Base-by-base conservation (phyloP, 139 green algal genomes). In the Micractinium conductrix region DNA sequence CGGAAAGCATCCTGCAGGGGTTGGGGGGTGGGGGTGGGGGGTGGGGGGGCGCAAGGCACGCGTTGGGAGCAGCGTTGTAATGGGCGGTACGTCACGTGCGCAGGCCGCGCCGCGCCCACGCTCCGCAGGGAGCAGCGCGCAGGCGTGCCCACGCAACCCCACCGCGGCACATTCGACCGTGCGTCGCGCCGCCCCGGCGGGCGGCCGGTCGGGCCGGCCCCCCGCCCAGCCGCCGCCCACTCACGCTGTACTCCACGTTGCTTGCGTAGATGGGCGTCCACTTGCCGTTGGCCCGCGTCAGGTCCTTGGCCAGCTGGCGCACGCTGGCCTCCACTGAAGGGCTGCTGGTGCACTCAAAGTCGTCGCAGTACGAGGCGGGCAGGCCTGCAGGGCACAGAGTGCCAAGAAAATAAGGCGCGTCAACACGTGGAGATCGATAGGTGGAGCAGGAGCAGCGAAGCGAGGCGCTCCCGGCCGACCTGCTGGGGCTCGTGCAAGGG, bases 251-350 rank as follows among this genome's bases (percentile, higher is more conserved):
- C 28, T 73, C 79, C 22, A 93, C 86, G 38, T 81, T 82, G 40
- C 53, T 78, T 14, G 81, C 50, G 37, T 90, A 91, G 10, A 95
- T 67, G 37, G 38, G 71, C 21, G 60, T 60, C 84, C 87, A 90
- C 9, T 74, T 80, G 28, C 86, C 82, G 55, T 86, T 86, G 2
- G 74, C 81, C 10, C 90, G 82, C 60, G 86, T 42, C 28, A 93
- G 68, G 80, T 94, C 91, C 8, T 78, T 74, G 0, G 93, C 90
- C 35, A 95, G 71, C 33, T 80, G 62, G 30, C 91, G 80, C 22
- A 96, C 86, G 12, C 87, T 94, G 71, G 90, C 75, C 87, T 96
- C 93, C 70, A 96, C 93, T 4, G 90, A 84, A 0, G 93, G 93
- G 10, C 79, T 90, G 37, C 58, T 87, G 19, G 89, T 96, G 88